Percentiles rank a stretch among this genome's conserved stretches.
Conservation (phyloP, 345 rosid genomes). For the Eucalyptus erythrocorys region DNA sequence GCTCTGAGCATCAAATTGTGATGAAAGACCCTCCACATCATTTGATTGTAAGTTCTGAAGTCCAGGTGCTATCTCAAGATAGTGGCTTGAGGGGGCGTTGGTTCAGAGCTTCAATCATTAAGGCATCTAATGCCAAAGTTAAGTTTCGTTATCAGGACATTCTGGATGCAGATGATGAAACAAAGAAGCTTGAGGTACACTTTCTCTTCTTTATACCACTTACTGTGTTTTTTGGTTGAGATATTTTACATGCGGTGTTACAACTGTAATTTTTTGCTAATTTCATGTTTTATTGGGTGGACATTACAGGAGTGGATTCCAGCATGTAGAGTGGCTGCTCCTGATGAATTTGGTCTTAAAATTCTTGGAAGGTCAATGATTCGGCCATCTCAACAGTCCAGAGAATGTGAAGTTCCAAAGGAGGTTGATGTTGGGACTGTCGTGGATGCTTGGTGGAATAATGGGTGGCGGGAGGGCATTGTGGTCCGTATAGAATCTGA, state of each 20-base stretch:
- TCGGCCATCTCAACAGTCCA: constrained; percentile 24
- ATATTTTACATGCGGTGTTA: not conserved
- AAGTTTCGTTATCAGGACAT: constrained; percentile 72
- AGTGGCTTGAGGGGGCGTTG: constrained; percentile 87
- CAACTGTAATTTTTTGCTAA: not conserved
- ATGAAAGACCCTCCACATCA: not conserved
- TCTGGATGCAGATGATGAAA: constrained; percentile 56
- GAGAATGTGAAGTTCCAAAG: constrained; percentile 1
- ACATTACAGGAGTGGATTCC: constrained; percentile 62
- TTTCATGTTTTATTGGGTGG: not conserved
- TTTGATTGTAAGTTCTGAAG: constrained; percentile 41
- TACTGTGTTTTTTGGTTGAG: not conserved
- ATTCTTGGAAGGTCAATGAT: constrained; percentile 34
- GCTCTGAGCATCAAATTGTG: not conserved
- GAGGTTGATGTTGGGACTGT: constrained; percentile 33
- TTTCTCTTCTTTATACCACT: not conserved
- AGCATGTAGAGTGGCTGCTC: constrained; percentile 35
- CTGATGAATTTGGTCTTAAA: constrained; percentile 39
- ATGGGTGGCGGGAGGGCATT: constrained; percentile 91
- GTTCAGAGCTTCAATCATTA: constrained; percentile 56
- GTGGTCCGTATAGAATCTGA: constrained; percentile 34
- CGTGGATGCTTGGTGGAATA: constrained; percentile 83
- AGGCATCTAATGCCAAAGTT: constrained; percentile 49
- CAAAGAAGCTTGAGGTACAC: constrained; percentile 52
- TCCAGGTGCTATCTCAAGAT: constrained; percentile 68